Percentiles rank a stretch among this genome's conserved stretches.
Evolutionary conservation across 139 green algal genomes (phyloP).

Genomic region (Micractinium conductrix): DNA sequence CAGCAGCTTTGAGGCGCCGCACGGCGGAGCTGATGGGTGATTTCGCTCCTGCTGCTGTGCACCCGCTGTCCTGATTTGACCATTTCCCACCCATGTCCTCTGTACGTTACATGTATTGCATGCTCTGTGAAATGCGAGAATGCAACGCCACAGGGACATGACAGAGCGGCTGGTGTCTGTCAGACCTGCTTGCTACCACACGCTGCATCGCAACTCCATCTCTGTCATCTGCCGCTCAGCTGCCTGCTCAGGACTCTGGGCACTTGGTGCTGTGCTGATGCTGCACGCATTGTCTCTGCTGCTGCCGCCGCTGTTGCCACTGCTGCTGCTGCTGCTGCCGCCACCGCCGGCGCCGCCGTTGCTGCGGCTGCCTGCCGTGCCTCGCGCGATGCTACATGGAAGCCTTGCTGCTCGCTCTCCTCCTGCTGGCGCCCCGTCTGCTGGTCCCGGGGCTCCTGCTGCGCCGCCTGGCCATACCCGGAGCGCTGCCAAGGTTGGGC

Average conservation of each 20-base stretch:
- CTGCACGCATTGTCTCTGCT: too few relatives aligned
- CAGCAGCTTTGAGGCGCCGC: too few relatives aligned
- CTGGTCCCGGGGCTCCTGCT: not conserved
- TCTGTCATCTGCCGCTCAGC: not conserved
- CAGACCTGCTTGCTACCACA: not conserved
- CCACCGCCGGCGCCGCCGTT: not conserved
- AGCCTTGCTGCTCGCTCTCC: not conserved
- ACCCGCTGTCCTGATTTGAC: too few relatives aligned
- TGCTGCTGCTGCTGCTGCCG: not conserved
- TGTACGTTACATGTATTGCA: too few relatives aligned
- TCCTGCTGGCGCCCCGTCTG: not conserved
- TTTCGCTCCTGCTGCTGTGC: too few relatives aligned
- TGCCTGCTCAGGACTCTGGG: not conserved
- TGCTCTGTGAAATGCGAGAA: too few relatives aligned
- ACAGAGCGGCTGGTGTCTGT: too few relatives aligned
- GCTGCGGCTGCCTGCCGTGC: not conserved
- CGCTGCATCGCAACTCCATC: not conserved
- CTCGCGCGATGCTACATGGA: not conserved
- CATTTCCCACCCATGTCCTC: too few relatives aligned
- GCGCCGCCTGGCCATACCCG: not conserved
- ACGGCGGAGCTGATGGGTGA: too few relatives aligned
- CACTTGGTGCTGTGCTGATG: too few relatives aligned
- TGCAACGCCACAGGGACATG: too few relatives aligned
- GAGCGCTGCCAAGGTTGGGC: too few relatives aligned
- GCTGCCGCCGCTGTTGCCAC: not conserved